A percentile compares a stretch with the other conserved stretches of the same genome.
phyloP scores from a whole-genome alignment of 768 basidiomycete genomes.

The Glaciozyma antarctica region DNA sequence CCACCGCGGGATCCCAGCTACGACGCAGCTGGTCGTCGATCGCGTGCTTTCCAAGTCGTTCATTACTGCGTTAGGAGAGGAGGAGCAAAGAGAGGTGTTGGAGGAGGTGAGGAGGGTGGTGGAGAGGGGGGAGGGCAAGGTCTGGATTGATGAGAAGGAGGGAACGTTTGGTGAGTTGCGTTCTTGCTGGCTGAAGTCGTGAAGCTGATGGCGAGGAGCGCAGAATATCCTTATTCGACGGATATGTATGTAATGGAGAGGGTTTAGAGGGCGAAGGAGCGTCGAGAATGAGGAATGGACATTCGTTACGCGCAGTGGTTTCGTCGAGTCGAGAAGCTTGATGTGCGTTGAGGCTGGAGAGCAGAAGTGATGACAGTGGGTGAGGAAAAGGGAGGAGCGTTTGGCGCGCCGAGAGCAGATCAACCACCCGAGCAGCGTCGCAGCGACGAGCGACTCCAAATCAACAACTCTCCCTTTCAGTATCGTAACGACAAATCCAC shows the following conservation, averaged over 20 bases:
- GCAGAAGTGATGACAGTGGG: too few species aligned
- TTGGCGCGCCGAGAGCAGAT: too few species aligned
- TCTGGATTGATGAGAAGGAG: slow-evolving; percentile 63
- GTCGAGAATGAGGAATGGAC: too few species aligned
- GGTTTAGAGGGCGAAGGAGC: not conserved
- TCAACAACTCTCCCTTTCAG: too few species aligned
- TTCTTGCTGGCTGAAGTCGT: slow-evolving; percentile 39
- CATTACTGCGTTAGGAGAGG: slow-evolving; percentile 54
- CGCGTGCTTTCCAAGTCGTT: slow-evolving; percentile 78
- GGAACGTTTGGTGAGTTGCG: slow-evolving; percentile 54
- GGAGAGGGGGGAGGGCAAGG: slow-evolving; percentile 51
- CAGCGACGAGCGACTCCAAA: too few species aligned
- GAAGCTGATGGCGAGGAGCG: too few species aligned
- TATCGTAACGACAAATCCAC: too few species aligned
- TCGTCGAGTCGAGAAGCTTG: too few species aligned
- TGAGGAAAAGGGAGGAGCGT: too few species aligned
- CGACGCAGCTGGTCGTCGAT: slow-evolving; percentile 52
- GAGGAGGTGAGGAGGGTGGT: slow-evolving; percentile 52
- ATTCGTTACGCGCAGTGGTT: too few species aligned
- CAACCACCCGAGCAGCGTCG: too few species aligned
- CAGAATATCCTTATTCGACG: slow-evolving; percentile 28
- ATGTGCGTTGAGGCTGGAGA: too few species aligned
- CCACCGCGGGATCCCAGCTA: slow-evolving; percentile 49
- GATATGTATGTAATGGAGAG: slow-evolving; percentile 25
- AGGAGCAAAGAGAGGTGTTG: slow-evolving; percentile 51